These are phyloP conservation scores for Aspergillus puulaauensis DNA, from an alignment of 2,329 filamentous ascomycete genomes.

Conservation along the genomic window DNA sequence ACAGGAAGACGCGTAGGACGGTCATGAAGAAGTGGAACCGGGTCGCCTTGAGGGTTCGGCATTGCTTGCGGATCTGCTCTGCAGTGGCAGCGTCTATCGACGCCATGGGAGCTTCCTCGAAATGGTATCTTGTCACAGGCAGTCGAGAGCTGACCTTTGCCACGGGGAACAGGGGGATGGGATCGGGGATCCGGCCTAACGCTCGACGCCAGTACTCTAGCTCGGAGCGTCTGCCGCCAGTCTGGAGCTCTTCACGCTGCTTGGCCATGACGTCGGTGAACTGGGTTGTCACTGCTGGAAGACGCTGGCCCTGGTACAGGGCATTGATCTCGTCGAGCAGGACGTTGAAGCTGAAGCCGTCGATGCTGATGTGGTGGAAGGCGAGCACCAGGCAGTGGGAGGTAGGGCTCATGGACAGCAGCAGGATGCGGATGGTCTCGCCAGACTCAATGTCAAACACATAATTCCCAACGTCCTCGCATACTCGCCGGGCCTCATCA, in stretches of 20 bases:
- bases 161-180: constrained; percentile 37
- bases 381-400: constrained; percentile 43
- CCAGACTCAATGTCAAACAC: constrained; percentile 39
- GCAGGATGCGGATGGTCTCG: constrained; percentile 13
- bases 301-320: constrained; percentile 17
- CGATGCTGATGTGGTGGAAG: constrained; percentile 51
- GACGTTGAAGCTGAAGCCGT: constrained; percentile 44
- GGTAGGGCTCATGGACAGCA: constrained; percentile 35
- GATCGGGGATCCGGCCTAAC: constrained; percentile 22
- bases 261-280: constrained; percentile 31
- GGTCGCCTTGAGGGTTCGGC: constrained; percentile 26
- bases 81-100: background rate
- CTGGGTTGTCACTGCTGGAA: constrained; percentile 19
- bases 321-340: constrained; percentile 45
- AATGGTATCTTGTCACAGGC: constrained; percentile 19
- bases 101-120: background rate
- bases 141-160: constrained; percentile 18
- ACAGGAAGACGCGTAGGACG: constrained; percentile 40
- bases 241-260: constrained; percentile 27
- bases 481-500: constrained; percentile 15
- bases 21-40: constrained; percentile 51
- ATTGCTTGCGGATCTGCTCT: background rate
- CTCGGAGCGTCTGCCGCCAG: constrained; percentile 25
- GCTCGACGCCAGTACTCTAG: constrained; percentile 36
- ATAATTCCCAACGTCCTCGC: constrained; percentile 20